Conservation (phyloP, 495 filamentous ascomycete genomes). For the Jackrogersella minutella region DNA sequence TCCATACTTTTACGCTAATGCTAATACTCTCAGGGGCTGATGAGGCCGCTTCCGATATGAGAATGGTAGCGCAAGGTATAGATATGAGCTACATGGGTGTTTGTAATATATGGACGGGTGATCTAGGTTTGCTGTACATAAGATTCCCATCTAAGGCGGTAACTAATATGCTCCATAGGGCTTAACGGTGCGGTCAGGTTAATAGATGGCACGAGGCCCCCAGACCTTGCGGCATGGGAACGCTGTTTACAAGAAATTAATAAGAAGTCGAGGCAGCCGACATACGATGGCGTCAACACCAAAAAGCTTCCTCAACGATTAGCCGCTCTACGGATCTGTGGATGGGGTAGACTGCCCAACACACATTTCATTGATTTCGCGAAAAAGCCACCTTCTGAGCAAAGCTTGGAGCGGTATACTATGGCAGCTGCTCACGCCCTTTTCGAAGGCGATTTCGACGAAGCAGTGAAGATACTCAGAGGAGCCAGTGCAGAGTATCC, state of each 20-base stretch:
- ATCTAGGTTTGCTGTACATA: constrained; percentile 63
- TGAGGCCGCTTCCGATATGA: constrained; percentile 66
- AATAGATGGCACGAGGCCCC: constrained; percentile 48
- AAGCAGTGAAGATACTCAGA: constrained; percentile 61
- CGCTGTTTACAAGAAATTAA: constrained; percentile 56
- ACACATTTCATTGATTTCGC: constrained; percentile 61
- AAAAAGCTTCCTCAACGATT: constrained; percentile 75
- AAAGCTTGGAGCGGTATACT: constrained; percentile 74
- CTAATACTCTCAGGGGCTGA: constrained; percentile 63
- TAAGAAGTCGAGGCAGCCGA: constrained; percentile 51
- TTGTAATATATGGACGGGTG: constrained; percentile 77
- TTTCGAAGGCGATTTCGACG: constrained; percentile 72
- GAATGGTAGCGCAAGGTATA: constrained; percentile 76
- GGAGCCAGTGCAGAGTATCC: constrained; percentile 57
- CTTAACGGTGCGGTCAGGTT: constrained; percentile 53
- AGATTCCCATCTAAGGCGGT: background rate
- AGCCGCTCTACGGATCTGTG: constrained; percentile 77
- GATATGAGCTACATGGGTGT: constrained; percentile 91
- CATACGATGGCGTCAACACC: constrained; percentile 63
- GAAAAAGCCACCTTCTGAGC: constrained; percentile 60
- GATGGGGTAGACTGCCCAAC: constrained; percentile 67
- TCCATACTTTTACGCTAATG: background rate
- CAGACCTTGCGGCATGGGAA: constrained; percentile 59
- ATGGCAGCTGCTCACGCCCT: constrained; percentile 82
- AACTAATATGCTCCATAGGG: constrained; percentile 38